phyloP scores from a whole-genome alignment of 78 protist species.

The Bodo saltans region DNA sequence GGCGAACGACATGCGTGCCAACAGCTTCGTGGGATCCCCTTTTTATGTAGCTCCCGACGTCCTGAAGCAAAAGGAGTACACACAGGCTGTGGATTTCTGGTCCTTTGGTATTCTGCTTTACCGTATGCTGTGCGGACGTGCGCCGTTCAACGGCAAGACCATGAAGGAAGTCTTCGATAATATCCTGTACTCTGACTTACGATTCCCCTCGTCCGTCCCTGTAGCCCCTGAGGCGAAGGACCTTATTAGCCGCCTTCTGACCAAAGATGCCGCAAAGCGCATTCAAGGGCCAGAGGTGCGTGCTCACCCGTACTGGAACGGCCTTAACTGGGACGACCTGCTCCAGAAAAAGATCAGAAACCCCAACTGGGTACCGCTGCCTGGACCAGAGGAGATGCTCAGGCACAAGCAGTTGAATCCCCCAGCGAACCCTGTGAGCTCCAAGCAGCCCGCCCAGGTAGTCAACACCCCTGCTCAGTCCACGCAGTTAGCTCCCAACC shows the following conservation, averaged over 20 bases:
- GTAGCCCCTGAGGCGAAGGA: background rate
- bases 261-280: background rate
- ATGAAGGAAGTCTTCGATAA: slow-evolving; percentile 31
- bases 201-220: background rate
- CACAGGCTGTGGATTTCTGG: slow-evolving; percentile 74
- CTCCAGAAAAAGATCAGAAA: background rate
- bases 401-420: background rate
- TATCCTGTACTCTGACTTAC: slow-evolving; percentile 5
- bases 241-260: background rate
- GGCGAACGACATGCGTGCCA: slow-evolving; percentile 2
- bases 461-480: too few species aligned
- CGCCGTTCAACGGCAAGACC: slow-evolving; percentile 60
- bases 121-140: slow-evolving; percentile 79
- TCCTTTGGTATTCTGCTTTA: slow-evolving; percentile 63
- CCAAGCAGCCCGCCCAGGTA: too few species aligned
- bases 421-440: too few species aligned
- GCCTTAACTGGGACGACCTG: slow-evolving; percentile 26
- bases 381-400: background rate
- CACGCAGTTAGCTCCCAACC: too few species aligned
- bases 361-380: background rate
- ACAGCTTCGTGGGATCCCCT: slow-evolving; percentile 33
- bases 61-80: slow-evolving; percentile 59
- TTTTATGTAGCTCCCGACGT: slow-evolving; percentile 83
- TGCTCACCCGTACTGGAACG: background rate
- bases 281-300: background rate